Evolutionary conservation across 2,329 filamentous ascomycete genomes (phyloP), one percentile per base, ranked within the genome.

Genomic region (Pestalotiopsis sp.): DNA sequence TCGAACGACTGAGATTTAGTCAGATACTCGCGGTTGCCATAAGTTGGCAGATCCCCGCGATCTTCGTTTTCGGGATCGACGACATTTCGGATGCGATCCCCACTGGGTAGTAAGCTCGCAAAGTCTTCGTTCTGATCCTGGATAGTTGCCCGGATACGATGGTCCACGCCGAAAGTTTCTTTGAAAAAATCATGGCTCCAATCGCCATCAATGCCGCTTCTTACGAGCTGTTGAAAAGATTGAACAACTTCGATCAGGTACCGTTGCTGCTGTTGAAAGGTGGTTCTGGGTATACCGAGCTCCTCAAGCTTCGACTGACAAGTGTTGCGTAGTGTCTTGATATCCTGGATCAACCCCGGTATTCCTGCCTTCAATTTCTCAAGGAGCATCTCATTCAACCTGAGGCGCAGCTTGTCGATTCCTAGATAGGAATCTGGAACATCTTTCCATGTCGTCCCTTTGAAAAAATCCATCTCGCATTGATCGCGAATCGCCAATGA

Each of bases 171-270:
- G 20, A 23, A 23, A 23, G 20, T 23, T 23, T 23, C 20, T 23
- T 23, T 23, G 68, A 90, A 90, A 75, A 90, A 91, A 0, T 72
- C 17, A 68, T 85, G 76, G 2, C 78, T 81, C 69, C 90, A 91
- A 0, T 78, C 80, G 0, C 88, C 88, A n/a, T 86, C 80, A 0
- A 85, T 74, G 0, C 86, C 84, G 2, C 80, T 79, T 64, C 80
- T 82, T 5, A 86, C 71, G 3, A 89, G 77, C 2, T 74, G 73
- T 5, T 83, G 80, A 66, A 87, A 86, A 0, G 73, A 68, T 63
- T 82, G 78, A 68, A 84, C 84, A 12, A 88, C 78, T 3, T 79
- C 73, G 17, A 85, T 78, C 5, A 91, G 77, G 23, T 85, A 84
- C 2, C 78, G 73, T 0, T 80, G 81, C 70, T 90, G 87, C 68